Base-by-base conservation (phyloP, 2,329 filamentous ascomycete genomes). In the Neoarthrinium moseri region DNA sequence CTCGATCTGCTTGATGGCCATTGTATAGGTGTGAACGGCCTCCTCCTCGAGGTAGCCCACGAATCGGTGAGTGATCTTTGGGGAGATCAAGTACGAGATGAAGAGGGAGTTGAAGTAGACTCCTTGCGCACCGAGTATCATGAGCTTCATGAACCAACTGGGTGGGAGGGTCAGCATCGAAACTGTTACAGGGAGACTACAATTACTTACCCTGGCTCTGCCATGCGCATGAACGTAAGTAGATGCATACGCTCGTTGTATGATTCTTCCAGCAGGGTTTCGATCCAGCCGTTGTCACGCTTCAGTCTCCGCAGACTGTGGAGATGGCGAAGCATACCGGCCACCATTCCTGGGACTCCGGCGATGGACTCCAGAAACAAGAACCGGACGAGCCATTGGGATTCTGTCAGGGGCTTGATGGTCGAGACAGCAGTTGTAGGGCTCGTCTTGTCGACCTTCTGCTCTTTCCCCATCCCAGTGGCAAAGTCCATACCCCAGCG, bases 21-120 rank as follows among this genome's bases (percentile, higher is more conserved):
- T 84, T 1, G 90, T 94, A 72, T 99, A 99, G 0, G 94, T 99
- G 61, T 95, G 80, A 2, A 97, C 92, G 7, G 94, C 94, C 68
- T 99, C 94, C 66, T 99, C 94, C 68, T 99, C 94, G 11, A 99
- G 82, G 58, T 97, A 97, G 2, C 91, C 94, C 43, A 97, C 91
- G 66, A 99, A 97, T 35, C 94, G 86, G 67, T 99, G 94, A 60
- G 89, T 92, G 52, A 89, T 92, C 50, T 85, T 83, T 6, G 94
- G 92, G 2, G 86, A 90, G 49, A 96, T 61, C 26, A 99, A 83
- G 69, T 97, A 97, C 37, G 86, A 79, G 51, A 96, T 49, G 76
- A 99, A 97, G 64, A 97, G 81, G 53, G 83, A 80, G 70, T 99
- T 99, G 80, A 95, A 96, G 76, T 95, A 97, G 57, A 97, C 89